Percentiles rank a stretch among this genome's conserved stretches.
Evolutionary conservation across 164 flowering plant genomes (phyloP).

Genomic region (Cinnamomum micranthum): DNA sequence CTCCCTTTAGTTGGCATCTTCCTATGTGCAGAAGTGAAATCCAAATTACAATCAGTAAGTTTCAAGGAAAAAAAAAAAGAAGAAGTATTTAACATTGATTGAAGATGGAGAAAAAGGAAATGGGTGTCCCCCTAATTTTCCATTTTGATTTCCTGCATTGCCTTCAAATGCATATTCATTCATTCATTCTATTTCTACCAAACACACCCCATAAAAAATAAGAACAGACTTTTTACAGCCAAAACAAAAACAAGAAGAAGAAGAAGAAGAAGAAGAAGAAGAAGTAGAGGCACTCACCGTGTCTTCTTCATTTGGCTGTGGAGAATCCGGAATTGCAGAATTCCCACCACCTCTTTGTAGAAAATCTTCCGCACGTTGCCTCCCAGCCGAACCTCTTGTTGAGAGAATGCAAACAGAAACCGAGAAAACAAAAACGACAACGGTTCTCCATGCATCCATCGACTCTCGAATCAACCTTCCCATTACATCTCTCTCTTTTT

Average conservation of each 20-base stretch:
- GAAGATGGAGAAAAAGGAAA: too few relatives aligned
- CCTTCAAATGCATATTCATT: too few relatives aligned
- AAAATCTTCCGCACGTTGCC: constrained; percentile 10
- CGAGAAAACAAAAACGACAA: constrained; percentile 24
- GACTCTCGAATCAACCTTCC: not conserved
- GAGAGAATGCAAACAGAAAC: constrained; percentile 26
- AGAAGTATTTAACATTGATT: too few relatives aligned
- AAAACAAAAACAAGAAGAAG: too few relatives aligned
- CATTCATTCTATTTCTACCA: too few relatives aligned
- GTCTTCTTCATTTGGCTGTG: constrained; percentile 26
- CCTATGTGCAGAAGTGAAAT: too few relatives aligned
- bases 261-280: too few relatives aligned
- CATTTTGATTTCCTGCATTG: too few relatives aligned
- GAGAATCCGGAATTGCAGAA: not conserved
- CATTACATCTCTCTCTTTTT: not conserved
- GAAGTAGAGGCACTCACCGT: constrained; percentile 25
- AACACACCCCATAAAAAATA: too few relatives aligned
- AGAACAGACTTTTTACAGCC: too few relatives aligned
- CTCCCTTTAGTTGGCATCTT: not conserved
- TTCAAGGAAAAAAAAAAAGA: too few relatives aligned
- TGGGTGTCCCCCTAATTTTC: too few relatives aligned
- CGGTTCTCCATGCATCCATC: constrained; percentile 33
- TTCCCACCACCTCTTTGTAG: not conserved
- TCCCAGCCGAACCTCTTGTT: constrained; percentile 18
- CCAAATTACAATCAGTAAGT: not conserved